A percentile compares a stretch with the other conserved stretches of the same genome.
Evolutionary conservation across 768 basidiomycete species (phyloP).

Genomic region (Mycena maculata): DNA sequence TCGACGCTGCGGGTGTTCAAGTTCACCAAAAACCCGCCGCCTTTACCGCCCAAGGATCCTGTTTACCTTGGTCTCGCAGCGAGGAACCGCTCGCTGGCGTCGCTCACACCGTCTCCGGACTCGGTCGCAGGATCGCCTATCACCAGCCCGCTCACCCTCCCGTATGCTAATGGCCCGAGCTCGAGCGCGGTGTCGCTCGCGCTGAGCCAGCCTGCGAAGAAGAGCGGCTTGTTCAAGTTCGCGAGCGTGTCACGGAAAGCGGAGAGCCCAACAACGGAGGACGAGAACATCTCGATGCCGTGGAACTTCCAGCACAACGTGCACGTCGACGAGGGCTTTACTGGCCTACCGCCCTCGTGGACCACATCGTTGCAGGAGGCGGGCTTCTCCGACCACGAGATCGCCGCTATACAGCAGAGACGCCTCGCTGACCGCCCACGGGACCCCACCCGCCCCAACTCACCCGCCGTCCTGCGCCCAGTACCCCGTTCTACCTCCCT

Average conservation of each 20-base stretch:
- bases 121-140: slow-evolving; percentile 52
- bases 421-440: slow-evolving; percentile 41
- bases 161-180: slow-evolving; percentile 48
- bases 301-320: slow-evolving; percentile 89
- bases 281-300: slow-evolving; percentile 73
- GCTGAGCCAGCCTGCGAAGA: slow-evolving; percentile 46
- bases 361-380: slow-evolving; percentile 66
- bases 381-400: slow-evolving; percentile 78
- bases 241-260: slow-evolving; percentile 49
- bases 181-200: slow-evolving; percentile 48
- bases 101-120: slow-evolving; percentile 60
- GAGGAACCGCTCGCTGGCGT: slow-evolving; percentile 56
- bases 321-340: slow-evolving; percentile 79
- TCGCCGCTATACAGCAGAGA: slow-evolving; percentile 63
- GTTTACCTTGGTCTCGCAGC: slow-evolving; percentile 60
- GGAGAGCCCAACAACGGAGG: slow-evolving; percentile 50
- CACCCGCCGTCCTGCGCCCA: slow-evolving; percentile 23
- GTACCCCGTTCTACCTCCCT: slow-evolving; percentile 30
- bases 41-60: slow-evolving; percentile 74
- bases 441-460: slow-evolving; percentile 6
- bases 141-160: slow-evolving; percentile 56
- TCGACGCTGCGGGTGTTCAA: slow-evolving; percentile 37
- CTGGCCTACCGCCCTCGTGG: slow-evolving; percentile 83
- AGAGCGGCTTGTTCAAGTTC: slow-evolving; percentile 55
- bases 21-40: slow-evolving; percentile 47